These are phyloP conservation scores for Gaeumannomyces sp. DNA, from an alignment of 2,329 filamentous ascomycete genomes.

Conservation along the genomic window DNA sequence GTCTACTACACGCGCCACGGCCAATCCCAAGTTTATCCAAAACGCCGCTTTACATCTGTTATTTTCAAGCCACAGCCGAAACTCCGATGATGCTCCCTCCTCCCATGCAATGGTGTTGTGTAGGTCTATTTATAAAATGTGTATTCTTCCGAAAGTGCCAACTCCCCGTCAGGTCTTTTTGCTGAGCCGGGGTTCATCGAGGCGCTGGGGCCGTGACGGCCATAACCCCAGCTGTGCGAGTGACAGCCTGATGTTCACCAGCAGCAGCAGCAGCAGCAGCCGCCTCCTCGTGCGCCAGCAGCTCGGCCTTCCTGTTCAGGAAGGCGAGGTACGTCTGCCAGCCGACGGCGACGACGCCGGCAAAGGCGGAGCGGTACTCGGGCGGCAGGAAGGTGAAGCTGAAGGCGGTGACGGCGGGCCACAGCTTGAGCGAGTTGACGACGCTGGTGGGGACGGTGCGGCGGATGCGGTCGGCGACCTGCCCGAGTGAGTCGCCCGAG, in stretches of 20 bases:
- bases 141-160: too few relatives aligned
- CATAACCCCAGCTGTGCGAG: too few relatives aligned
- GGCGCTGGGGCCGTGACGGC: too few relatives aligned
- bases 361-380: constrained; percentile 75
- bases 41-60: too few relatives aligned
- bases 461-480: constrained; percentile 64
- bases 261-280: neutral
- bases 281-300: neutral
- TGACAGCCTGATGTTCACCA: neutral
- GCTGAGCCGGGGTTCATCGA: too few relatives aligned
- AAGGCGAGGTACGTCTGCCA: constrained; percentile 91
- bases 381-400: constrained; percentile 78
- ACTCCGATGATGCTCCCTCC: too few relatives aligned
- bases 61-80: too few relatives aligned
- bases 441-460: constrained; percentile 72
- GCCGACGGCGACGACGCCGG: constrained; percentile 71
- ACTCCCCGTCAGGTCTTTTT: too few relatives aligned
- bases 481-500: constrained; percentile 56
- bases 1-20: too few relatives aligned
- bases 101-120: too few relatives aligned
- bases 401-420: constrained; percentile 82
- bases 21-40: too few relatives aligned
- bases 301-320: constrained; percentile 47
- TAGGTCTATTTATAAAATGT: too few relatives aligned
- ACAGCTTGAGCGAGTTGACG: constrained; percentile 76